phyloP scores from a whole-genome alignment of 345 rosid genomes.

The Adansonia digitata region DNA sequence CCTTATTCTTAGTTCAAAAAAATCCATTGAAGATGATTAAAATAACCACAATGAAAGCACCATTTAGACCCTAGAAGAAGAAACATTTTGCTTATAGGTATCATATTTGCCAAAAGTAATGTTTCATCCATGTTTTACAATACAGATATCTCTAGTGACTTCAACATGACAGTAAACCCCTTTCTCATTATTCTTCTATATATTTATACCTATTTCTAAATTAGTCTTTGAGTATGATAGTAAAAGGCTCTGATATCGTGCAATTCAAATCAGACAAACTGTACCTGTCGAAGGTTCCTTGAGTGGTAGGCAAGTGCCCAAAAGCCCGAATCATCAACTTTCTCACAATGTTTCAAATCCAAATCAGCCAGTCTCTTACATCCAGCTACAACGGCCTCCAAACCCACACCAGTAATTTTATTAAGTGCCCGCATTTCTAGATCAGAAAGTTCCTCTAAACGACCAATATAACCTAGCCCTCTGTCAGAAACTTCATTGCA shows the following conservation, averaged over 20 bases:
- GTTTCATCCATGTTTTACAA: not conserved
- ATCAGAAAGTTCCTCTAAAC: conserved; percentile 51
- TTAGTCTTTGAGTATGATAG: not conserved
- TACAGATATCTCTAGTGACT: not conserved
- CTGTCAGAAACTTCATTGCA: conserved; percentile 57
- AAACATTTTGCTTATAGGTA: not conserved
- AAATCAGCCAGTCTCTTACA: conserved; percentile 57
- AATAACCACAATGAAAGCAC: not conserved
- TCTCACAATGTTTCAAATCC: conserved; percentile 73
- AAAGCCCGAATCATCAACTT: conserved; percentile 71
- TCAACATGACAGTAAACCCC: not conserved
- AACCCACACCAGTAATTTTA: conserved; percentile 58
- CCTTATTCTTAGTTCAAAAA: not conserved
- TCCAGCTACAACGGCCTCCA: conserved; percentile 55
- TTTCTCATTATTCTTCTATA: not conserved
- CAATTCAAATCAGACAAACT: not conserved
- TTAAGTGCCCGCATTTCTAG: conserved; percentile 65
- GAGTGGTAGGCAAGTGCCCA: conserved; percentile 65
- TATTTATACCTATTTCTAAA: not conserved
- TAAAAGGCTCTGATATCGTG: not conserved
- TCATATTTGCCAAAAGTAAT: not conserved
- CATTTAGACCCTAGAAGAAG: not conserved
- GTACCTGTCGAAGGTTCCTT: conserved; percentile 80
- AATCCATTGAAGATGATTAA: not conserved
- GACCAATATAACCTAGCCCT: conserved; percentile 51